phyloP scores from a whole-genome alignment of 2,329 filamentous ascomycete genomes.

The Penicillium glabrum region DNA sequence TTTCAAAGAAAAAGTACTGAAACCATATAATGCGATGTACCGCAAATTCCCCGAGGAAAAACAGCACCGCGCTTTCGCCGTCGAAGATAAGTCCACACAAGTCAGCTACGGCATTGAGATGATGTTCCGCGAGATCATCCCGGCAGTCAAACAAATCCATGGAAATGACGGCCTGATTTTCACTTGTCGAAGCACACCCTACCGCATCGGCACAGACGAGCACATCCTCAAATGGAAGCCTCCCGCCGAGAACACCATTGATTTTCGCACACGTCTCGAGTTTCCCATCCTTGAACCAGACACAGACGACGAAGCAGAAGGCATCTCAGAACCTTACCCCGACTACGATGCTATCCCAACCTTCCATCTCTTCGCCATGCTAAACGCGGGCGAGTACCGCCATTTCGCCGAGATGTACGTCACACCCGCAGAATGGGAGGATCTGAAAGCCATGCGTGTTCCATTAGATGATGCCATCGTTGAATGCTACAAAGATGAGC shows the following conservation, averaged over 20 bases:
- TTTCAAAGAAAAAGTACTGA: conserved; percentile 75
- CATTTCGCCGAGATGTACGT: conserved; percentile 68
- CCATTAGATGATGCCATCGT: conserved; percentile 85
- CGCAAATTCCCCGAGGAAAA: conserved; percentile 73
- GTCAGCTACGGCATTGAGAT: conserved; percentile 83
- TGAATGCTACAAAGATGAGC: conserved; percentile 79
- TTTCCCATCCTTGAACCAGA: conserved; percentile 73
- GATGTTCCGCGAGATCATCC: conserved; percentile 88
- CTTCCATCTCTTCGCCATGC: conserved; percentile 70
- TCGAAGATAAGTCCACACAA: conserved; percentile 88
- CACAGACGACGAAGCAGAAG: conserved; percentile 66
- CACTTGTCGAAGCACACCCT: conserved; percentile 84
- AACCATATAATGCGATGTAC: conserved; percentile 71
- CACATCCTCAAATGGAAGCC: conserved; percentile 99
- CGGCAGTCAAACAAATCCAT: conserved; percentile 69
- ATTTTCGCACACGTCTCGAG: conserved; percentile 77
- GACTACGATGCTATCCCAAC: conserved; percentile 80
- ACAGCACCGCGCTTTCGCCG: conserved; percentile 70
- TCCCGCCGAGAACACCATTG: conserved; percentile 89
- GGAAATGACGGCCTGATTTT: conserved; percentile 98
- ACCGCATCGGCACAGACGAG: conserved; percentile 85
- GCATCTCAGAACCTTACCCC: conserved; percentile 60
- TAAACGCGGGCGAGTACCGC: conserved; percentile 64
- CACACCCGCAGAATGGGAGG: conserved; percentile 77
- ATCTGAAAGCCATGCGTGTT: conserved; percentile 69